These are phyloP conservation scores for Saksenaea oblongispora DNA, from an alignment of 371 early-diverging fungal genomes.

Conservation along the genomic window DNA sequence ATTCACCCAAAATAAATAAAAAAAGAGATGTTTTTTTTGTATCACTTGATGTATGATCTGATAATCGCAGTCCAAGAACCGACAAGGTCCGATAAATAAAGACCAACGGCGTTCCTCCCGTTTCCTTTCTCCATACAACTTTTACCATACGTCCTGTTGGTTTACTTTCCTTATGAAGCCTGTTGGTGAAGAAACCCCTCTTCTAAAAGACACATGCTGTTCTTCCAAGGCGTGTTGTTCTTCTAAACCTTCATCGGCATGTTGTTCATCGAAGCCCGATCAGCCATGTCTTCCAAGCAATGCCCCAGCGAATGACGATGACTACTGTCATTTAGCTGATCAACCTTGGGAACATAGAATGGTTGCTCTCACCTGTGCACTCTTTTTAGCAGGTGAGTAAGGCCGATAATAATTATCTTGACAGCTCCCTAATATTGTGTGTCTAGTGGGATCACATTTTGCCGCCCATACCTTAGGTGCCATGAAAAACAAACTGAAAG, in stretches of 20 bases:
- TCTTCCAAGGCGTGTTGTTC: slow-evolving; percentile 3
- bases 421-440: neutral
- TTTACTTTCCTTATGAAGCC: neutral
- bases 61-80: slow-evolving; percentile 6
- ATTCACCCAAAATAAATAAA: neutral
- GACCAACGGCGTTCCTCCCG: neutral
- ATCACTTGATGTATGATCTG: slow-evolving; percentile 4
- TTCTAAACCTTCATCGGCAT: neutral
- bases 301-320: slow-evolving; percentile 16
- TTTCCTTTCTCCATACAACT: neutral
- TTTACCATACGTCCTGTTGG: neutral
- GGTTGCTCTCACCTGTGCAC: slow-evolving; percentile 61
- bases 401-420: neutral
- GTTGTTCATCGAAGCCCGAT: slow-evolving; percentile 8
- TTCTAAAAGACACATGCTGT: neutral
- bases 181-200: neutral
- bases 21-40: neutral
- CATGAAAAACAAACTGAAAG: slow-evolving; percentile 66
- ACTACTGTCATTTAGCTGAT: slow-evolving; percentile 35
- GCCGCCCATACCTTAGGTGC: slow-evolving; percentile 75
- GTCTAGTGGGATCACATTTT: slow-evolving; percentile 71
- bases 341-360: slow-evolving; percentile 62
- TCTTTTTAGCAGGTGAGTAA: slow-evolving; percentile 59
- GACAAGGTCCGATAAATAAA: slow-evolving; percentile 6
- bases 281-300: slow-evolving; percentile 11